Percentiles rank a stretch among this genome's conserved stretches.
Conservation (phyloP, 2,329 filamentous ascomycete species). For the Fusarium newnesense region DNA sequence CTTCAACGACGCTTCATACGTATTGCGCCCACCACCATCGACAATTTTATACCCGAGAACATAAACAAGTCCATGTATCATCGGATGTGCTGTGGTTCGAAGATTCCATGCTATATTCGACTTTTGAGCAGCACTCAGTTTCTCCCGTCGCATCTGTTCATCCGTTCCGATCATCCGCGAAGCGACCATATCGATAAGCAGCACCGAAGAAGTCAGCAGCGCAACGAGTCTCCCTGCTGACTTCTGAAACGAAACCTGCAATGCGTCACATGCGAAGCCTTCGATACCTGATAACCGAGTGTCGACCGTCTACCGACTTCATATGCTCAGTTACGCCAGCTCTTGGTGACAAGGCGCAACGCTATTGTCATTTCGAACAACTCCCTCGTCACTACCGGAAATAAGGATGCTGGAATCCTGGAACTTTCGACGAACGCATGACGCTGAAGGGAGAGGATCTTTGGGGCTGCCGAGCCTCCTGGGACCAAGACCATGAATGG, state of each 20-base stretch:
- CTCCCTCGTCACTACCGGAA: not conserved
- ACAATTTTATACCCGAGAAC: not conserved
- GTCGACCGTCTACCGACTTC: not conserved
- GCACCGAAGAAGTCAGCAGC: not conserved
- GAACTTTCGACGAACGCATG: not conserved
- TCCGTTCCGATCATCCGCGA: constrained; percentile 7
- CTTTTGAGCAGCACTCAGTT: not conserved
- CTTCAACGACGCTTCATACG: constrained; percentile 10
- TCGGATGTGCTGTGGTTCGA: not conserved
- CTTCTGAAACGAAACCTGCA: not conserved
- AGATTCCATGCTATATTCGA: not conserved
- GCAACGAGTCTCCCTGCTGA: not conserved
- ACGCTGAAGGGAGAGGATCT: not conserved
- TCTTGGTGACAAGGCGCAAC: not conserved
- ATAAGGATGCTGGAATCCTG: not conserved
- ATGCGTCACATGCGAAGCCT: not conserved
- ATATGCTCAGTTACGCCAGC: not conserved
- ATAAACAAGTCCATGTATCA: not conserved
- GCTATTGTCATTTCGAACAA: not conserved
- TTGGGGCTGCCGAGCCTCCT: not conserved
- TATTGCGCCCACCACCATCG: constrained; percentile 18
- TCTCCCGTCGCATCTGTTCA: not conserved
- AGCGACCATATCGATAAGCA: constrained; percentile 12
- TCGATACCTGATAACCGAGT: not conserved
- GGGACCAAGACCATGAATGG: not conserved